Evolutionary conservation across 73 alveolate species (phyloP), one percentile per base, ranked within the genome.

Genomic region (Paramecium primaurelia): DNA sequence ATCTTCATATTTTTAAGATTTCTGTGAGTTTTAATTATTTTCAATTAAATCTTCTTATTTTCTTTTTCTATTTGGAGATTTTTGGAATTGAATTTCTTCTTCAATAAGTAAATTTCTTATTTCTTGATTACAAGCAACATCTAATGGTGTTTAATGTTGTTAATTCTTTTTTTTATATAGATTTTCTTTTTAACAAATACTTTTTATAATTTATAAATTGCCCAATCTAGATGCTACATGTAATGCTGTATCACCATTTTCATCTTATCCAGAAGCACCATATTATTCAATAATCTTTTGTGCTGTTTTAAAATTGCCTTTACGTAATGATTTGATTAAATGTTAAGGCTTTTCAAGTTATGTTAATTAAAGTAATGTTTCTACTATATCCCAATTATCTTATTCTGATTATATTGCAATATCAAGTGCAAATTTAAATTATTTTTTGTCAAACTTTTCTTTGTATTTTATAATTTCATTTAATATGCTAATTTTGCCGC

Each of bases 161-260:
- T 42, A 40, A 47, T 80, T 80, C 18, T 49, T 80, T 42, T 45
- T 45, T 26, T 42, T n/a, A 80, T n/a, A 80, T 5, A 28, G 86
- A 42, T 85, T 42, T 18, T 89, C 86, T 40, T 80, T 45, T 18
- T 18, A 9, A 14, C 93, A 80, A 6, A 91, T 37, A 20, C 58
- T 71, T 77, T 26, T 80, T 5, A 91, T 77, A 30, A 91, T 45
- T 22, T 84, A 86, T 22, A 42, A 11, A 30, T 85, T 20, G 16
- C 95, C 95, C 26, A 32, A 34, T 30, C 77, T n/a, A 18, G 89
- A 54, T 22, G 95, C 95, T 30, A 51, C 34, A 58, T 77, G 88
- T 28, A 91, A 37, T 1, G 95, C 93, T 6, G 95, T 91, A 22
- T 91, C 95, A 16, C 91, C 91, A 28, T 80, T 80, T 36, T 80